Conservation (phyloP, 257 asterid genomes). For the Gentiana straminea region DNA sequence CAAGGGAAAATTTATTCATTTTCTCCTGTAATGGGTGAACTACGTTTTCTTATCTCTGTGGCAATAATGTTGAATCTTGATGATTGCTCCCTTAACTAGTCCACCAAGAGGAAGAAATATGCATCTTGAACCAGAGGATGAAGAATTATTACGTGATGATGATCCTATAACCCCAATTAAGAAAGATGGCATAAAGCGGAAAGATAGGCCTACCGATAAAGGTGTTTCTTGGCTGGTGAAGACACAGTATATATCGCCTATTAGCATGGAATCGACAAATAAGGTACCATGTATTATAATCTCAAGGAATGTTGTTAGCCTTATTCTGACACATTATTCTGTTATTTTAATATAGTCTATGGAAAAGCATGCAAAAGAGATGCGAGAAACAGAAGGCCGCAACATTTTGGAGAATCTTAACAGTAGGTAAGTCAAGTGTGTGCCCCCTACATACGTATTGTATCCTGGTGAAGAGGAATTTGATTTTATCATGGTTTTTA, state of each 20-base stretch:
- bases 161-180: slow-evolving; percentile 75
- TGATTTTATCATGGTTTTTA: not conserved
- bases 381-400: slow-evolving; percentile 73
- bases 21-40: not conserved
- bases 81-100: slow-evolving; percentile 34
- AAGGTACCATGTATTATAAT: slow-evolving; percentile 39
- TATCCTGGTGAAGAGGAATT: slow-evolving; percentile 2
- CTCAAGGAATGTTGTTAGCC: slow-evolving; percentile 1
- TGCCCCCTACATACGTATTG: not conserved
- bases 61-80: slow-evolving; percentile 14
- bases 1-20: too few relatives aligned
- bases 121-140: slow-evolving; percentile 81
- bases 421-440: slow-evolving; percentile 50
- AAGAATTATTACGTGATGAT: slow-evolving; percentile 86
- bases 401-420: slow-evolving; percentile 68
- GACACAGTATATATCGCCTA: slow-evolving; percentile 92
- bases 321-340: slow-evolving; percentile 7
- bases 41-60: not conserved
- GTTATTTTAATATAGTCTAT: slow-evolving; percentile 44
- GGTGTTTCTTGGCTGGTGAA: slow-evolving; percentile 98
- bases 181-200: slow-evolving; percentile 78
- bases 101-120: slow-evolving; percentile 70
- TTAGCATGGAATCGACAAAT: slow-evolving; percentile 75
- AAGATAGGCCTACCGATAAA: slow-evolving; percentile 91
- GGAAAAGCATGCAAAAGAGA: slow-evolving; percentile 85